phyloP scores from a whole-genome alignment of 2,329 filamentous ascomycete genomes.

The Talaromyces sp. region DNA sequence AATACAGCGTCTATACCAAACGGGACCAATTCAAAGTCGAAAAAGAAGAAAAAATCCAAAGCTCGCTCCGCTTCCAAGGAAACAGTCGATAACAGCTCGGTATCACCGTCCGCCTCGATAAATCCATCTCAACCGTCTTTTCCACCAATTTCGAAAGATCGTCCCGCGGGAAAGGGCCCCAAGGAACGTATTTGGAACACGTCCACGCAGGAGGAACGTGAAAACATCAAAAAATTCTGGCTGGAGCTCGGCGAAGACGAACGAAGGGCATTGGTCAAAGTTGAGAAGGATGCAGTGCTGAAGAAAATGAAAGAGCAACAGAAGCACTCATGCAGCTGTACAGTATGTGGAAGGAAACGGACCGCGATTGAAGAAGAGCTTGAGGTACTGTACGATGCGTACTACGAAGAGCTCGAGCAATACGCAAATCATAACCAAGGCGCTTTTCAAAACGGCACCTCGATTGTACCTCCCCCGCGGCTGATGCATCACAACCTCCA shows the following conservation, averaged over 20 bases:
- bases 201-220: slow-evolving; percentile 85
- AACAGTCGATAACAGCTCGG: slow-evolving; percentile 28
- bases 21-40: slow-evolving; percentile 32
- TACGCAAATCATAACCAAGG: slow-evolving; percentile 82
- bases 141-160: slow-evolving; percentile 26
- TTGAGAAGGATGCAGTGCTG: slow-evolving; percentile 95
- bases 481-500: slow-evolving; percentile 53
- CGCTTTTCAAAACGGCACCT: slow-evolving; percentile 55
- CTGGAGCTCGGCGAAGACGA: slow-evolving; percentile 89
- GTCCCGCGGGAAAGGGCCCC: slow-evolving; percentile 37
- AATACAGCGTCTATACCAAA: slow-evolving; percentile 18
- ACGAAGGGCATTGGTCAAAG: slow-evolving; percentile 90
- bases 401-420: slow-evolving; percentile 96
- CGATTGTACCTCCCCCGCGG: slow-evolving; percentile 63
- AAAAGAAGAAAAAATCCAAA: slow-evolving; percentile 36
- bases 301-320: slow-evolving; percentile 99
- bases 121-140: slow-evolving; percentile 31
- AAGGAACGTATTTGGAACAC: slow-evolving; percentile 97
- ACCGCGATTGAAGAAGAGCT: slow-evolving; percentile 97
- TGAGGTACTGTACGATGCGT: slow-evolving; percentile 95
- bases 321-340: slow-evolving; percentile 97
- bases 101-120: slow-evolving; percentile 40
- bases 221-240: slow-evolving; percentile 98
- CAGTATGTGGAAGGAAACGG: slow-evolving; percentile 91
- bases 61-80: slow-evolving; percentile 28